Percentiles rank a stretch among this genome's conserved stretches.
Evolutionary conservation across 2,329 filamentous ascomycete species (phyloP).

Genomic region (Hortaea werneckii): DNA sequence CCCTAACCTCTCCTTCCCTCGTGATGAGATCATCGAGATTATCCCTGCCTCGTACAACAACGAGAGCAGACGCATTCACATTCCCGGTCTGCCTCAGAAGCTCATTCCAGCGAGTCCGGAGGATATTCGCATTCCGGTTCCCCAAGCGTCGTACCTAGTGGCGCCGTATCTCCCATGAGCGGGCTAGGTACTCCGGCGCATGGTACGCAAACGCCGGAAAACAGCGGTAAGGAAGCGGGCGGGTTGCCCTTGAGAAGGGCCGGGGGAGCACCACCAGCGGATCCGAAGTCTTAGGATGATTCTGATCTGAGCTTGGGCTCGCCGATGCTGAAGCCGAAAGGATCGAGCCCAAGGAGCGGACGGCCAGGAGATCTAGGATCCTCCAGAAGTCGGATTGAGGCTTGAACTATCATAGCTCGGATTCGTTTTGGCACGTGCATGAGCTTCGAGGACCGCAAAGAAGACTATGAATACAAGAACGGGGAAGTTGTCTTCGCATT

Average conservation of each 20-base stretch:
- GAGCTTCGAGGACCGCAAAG: no score
- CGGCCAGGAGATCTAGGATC: no score
- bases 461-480: no score
- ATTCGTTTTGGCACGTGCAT: no score
- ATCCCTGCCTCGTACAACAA: constrained; percentile 97
- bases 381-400: no score
- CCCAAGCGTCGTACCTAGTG: constrained; percentile 37
- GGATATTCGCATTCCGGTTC: constrained; percentile 68
- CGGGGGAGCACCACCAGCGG: not conserved
- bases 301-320: not conserved
- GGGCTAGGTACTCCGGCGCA: constrained; percentile 28
- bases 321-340: no score
- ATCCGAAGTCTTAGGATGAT: not conserved
- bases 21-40: constrained; percentile 97
- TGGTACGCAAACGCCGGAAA: constrained; percentile 9
- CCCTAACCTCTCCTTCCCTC: constrained; percentile 82
- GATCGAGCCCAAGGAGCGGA: no score
- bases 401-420: no score
- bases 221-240: not conserved
- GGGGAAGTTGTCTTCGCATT: no score
- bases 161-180: constrained; percentile 40
- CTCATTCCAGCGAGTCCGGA: constrained; percentile 71
- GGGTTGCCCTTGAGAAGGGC: not conserved
- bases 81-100: constrained; percentile 55
- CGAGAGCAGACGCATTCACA: constrained; percentile 80